phyloP scores from a whole-genome alignment of 2,329 filamentous ascomycete genomes.

The Xylariales sp. region DNA sequence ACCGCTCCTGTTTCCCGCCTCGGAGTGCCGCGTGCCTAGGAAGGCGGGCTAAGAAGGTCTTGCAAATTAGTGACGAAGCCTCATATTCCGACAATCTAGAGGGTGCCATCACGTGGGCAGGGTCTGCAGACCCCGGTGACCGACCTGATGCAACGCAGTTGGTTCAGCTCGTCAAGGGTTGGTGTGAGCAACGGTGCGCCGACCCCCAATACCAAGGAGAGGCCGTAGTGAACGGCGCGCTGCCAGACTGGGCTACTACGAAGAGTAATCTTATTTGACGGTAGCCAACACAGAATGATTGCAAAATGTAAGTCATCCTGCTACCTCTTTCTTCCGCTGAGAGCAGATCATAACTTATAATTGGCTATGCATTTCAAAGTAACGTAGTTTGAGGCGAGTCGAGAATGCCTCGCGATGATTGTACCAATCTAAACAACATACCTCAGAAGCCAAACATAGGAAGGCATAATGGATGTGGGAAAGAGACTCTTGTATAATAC shows the following conservation, averaged over 20 bases:
- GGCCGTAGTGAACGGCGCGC: conserved; percentile 6
- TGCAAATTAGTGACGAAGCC: conserved; percentile 10
- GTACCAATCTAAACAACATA: too few species aligned
- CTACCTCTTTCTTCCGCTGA: conserved; percentile 60
- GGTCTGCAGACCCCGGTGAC: conserved; percentile 6
- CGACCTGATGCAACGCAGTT: conserved; percentile 11
- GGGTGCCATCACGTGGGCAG: conserved; percentile 13
- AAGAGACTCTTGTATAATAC: too few species aligned
- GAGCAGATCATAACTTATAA: too few species aligned
- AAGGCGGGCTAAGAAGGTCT: conserved; percentile 9
- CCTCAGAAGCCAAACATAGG: too few species aligned
- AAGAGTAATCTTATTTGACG: conserved; percentile 2
- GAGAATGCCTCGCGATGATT: too few species aligned
- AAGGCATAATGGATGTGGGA: too few species aligned
- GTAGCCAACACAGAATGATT: neutral
- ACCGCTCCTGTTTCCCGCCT: conserved; percentile 10
- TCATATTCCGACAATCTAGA: conserved; percentile 16
- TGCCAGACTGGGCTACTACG: conserved; percentile 12
- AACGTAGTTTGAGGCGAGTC: too few species aligned
- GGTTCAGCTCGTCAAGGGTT: conserved; percentile 3
- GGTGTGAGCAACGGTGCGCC: conserved; percentile 7
- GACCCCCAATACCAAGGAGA: conserved; percentile 13
- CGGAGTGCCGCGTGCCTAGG: conserved; percentile 11
- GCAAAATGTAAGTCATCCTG: neutral
- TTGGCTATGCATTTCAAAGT: too few species aligned